Percentiles rank a stretch among this genome's conserved stretches.
Conservation (phyloP, 1,284 basidiomycete species). For the Leucoagaricus sp. region DNA sequence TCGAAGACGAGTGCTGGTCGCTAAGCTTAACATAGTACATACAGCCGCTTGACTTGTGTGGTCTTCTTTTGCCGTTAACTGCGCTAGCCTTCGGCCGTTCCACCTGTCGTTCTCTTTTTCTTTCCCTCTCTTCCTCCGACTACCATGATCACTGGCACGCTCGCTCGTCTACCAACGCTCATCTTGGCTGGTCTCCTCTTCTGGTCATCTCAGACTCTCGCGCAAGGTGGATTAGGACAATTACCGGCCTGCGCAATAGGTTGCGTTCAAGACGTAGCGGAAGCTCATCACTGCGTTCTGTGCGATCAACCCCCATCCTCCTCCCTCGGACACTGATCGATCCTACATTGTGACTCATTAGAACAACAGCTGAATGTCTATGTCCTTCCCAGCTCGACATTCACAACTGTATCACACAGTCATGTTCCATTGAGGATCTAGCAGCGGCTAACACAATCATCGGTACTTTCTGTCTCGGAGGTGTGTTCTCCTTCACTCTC, state of each 20-base stretch:
- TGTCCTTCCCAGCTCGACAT: conserved; percentile 5
- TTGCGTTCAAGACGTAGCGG: background rate
- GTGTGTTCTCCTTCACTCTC: too few relatives aligned
- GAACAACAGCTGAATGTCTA: background rate
- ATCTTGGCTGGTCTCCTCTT: background rate
- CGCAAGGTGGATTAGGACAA: background rate
- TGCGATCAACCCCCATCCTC: background rate
- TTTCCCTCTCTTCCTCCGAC: too few relatives aligned
- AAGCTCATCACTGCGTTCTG: background rate
- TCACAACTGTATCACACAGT: background rate
- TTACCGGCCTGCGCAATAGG: background rate
- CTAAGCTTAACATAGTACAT: too few relatives aligned
- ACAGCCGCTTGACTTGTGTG: too few relatives aligned
- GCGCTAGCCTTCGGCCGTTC: too few relatives aligned
- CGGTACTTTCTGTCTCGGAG: background rate
- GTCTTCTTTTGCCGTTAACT: too few relatives aligned
- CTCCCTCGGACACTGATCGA: background rate
- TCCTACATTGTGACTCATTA: background rate
- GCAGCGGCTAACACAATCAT: background rate
- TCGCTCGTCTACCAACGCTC: background rate
- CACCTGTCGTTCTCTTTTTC: too few relatives aligned
- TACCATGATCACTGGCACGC: background rate
- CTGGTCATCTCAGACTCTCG: background rate
- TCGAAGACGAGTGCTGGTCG: too few relatives aligned
- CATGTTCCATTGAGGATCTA: background rate